A percentile compares a stretch with the other conserved stretches of the same genome.
Evolutionary conservation across 371 early-diverging fungal genomes (phyloP).

Genomic region (Mortierella sp.): DNA sequence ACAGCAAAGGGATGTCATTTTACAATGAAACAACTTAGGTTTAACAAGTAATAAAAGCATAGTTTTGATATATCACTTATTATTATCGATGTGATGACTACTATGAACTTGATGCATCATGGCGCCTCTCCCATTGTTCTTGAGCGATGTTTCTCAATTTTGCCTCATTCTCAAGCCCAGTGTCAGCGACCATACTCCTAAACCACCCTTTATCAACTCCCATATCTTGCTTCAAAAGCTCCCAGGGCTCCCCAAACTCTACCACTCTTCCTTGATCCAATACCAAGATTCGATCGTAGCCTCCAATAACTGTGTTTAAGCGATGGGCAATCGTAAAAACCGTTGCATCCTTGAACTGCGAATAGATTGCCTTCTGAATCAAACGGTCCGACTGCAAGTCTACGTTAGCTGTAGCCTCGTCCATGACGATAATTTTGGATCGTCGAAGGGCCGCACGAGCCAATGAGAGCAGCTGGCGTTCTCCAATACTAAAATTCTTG

Average conservation of each 20-base stretch:
- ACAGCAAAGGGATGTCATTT: neutral
- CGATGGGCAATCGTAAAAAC: slow-evolving; percentile 77
- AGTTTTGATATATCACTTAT: neutral
- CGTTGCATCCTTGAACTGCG: slow-evolving; percentile 61
- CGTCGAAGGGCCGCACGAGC: slow-evolving; percentile 60
- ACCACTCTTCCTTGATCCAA: slow-evolving; percentile 72
- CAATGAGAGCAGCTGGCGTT: slow-evolving; percentile 65
- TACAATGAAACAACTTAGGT: neutral
- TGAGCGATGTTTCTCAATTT: slow-evolving; percentile 41
- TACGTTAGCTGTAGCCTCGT: slow-evolving; percentile 75
- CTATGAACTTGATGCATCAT: neutral
- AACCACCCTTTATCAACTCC: slow-evolving; percentile 33
- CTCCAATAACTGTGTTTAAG: slow-evolving; percentile 79
- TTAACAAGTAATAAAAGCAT: neutral
- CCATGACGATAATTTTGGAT: slow-evolving; percentile 68
- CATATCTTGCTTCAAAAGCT: slow-evolving; percentile 33
- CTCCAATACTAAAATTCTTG: slow-evolving; percentile 66
- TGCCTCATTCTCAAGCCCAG: slow-evolving; percentile 55
- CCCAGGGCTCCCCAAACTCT: slow-evolving; percentile 64
- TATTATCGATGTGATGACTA: neutral
- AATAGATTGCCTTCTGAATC: slow-evolving; percentile 62
- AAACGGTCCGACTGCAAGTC: slow-evolving; percentile 64
- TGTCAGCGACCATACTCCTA: slow-evolving; percentile 52
- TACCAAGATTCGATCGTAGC: slow-evolving; percentile 64
- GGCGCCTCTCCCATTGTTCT: slow-evolving; percentile 37